A percentile compares a stretch with the other conserved stretches of the same genome.
Evolutionary conservation across 805 yeast species (phyloP).

Genomic region (Candida golubevii): DNA sequence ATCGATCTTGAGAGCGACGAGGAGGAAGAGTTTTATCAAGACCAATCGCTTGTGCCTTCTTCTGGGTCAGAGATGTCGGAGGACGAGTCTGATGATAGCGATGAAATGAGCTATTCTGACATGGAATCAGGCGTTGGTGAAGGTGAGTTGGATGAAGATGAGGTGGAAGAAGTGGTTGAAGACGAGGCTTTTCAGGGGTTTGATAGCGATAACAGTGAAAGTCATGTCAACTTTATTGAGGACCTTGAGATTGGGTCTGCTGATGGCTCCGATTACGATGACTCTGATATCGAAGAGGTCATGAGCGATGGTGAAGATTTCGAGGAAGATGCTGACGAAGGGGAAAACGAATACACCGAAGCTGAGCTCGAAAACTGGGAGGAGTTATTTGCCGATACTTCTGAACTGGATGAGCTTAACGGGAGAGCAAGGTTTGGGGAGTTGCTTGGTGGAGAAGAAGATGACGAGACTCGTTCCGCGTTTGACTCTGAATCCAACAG

Average conservation of each 20-base stretch:
- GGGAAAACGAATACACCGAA: conserved; percentile 30
- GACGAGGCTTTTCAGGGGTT: conserved; percentile 15
- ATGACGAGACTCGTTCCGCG: conserved; percentile 9
- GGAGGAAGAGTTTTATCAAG: conserved; percentile 43
- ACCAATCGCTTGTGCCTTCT: conserved; percentile 37
- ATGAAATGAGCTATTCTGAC: conserved; percentile 24
- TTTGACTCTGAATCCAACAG: conserved; percentile 19
- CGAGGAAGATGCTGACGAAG: conserved; percentile 31
- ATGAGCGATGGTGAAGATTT: conserved; percentile 34
- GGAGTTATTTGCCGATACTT: conserved; percentile 33
- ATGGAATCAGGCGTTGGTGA: conserved; percentile 22
- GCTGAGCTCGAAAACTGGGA: conserved; percentile 40
- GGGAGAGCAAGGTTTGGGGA: conserved; percentile 12
- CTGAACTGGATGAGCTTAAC: conserved; percentile 7
- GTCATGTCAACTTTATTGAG: conserved; percentile 35
- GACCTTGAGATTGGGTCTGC: conserved; percentile 28
- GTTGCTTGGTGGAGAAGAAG: conserved; percentile 16
- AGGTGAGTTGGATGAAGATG: conserved; percentile 20
- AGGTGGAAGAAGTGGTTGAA: conserved; percentile 2
- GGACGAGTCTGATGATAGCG: conserved; percentile 20
- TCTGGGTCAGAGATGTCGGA: conserved; percentile 29
- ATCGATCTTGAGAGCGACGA: conserved; percentile 67
- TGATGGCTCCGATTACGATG: conserved; percentile 29
- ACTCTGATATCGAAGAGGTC: conserved; percentile 27
- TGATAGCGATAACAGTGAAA: conserved; percentile 24